Conservation (phyloP, 148 eudicot species). For the Fagopyrum tataricum region DNA sequence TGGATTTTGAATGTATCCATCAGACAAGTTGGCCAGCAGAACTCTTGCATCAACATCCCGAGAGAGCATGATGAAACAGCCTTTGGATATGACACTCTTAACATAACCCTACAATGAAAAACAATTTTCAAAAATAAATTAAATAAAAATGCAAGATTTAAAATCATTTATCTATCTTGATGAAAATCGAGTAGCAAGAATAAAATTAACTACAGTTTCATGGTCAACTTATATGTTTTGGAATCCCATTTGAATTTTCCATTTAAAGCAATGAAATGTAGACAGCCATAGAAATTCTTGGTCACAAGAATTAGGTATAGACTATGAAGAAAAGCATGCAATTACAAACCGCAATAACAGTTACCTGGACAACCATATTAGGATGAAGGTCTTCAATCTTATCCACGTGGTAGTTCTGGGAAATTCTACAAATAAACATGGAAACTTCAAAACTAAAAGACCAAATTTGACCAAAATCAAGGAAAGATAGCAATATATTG, state of each 20-base stretch:
- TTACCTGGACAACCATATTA: constrained; percentile 63
- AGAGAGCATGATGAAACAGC: constrained; percentile 85
- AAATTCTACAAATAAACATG: constrained; percentile 17
- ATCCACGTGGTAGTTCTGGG: constrained; percentile 31
- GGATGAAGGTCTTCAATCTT: constrained; percentile 68
- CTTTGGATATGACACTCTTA: constrained; percentile 66
- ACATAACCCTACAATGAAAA: constrained; percentile 55
- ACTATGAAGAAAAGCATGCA: background rate
- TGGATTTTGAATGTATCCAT: constrained; percentile 59
- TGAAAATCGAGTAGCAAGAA: background rate
- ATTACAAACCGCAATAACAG: background rate
- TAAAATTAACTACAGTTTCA: background rate
- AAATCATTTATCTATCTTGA: background rate
- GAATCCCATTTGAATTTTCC: background rate
- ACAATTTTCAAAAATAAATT: background rate
- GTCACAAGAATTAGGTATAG: background rate
- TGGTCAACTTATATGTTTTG: background rate
- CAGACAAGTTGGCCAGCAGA: constrained; percentile 71
- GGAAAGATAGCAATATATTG: background rate
- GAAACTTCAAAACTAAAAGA: background rate
- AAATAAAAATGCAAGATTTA: background rate
- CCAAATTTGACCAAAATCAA: background rate
- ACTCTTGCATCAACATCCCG: constrained; percentile 76
- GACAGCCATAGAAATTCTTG: background rate
- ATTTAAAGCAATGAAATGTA: background rate